Evolutionary conservation across 352 stramenopile species (phyloP), one percentile per base, ranked within the genome.

Genomic region (Phytophthora chlamydospora): DNA sequence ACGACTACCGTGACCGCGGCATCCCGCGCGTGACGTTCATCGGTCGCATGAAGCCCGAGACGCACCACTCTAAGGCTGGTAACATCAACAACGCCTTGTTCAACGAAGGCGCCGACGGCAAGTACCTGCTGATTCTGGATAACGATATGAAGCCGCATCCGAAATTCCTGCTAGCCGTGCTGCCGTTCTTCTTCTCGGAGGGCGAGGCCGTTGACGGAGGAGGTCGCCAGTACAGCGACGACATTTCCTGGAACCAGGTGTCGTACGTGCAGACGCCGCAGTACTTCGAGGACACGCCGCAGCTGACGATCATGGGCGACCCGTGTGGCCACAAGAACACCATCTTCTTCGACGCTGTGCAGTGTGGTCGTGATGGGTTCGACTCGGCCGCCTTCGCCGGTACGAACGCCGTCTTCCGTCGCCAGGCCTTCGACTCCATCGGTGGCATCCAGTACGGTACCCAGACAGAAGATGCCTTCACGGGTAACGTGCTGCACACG

Each of bases 21-120:
- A 89, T 94, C 21, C 84, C 88, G 29, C 84, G 81, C 65, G 85
- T 96, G 58, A 94, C 85, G 3, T 96, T 95, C 44, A 77, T 95
- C 40, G 88, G 88, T 65, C 85, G 88, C 47, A 93, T 96, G 84
- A 96, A 96, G 56, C 88, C 88, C 1, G 84, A 93, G 58, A 82
- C 76, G 53, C 89, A 97, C 59, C 86, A 97, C 80, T 95, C 88
- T 27, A 97, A 97, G 75, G 89, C 89, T 46, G 89, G 89, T 76
- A 97, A 97, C 83, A 95, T 97, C 62, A 97, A 97, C 81, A 97
- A 97, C 58, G 71, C 62, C 8, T 55, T 97, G 36, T 95, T 95
- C 61, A 96, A 97, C 70, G 89, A 97, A 79, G 89, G 89, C 44
- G 85, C 87, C 0, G 80, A 90, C 41, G 89, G 88, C 71, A 91